phyloP scores from a whole-genome alignment of 331 rosid species.

The Erythrophleum ivorense region DNA sequence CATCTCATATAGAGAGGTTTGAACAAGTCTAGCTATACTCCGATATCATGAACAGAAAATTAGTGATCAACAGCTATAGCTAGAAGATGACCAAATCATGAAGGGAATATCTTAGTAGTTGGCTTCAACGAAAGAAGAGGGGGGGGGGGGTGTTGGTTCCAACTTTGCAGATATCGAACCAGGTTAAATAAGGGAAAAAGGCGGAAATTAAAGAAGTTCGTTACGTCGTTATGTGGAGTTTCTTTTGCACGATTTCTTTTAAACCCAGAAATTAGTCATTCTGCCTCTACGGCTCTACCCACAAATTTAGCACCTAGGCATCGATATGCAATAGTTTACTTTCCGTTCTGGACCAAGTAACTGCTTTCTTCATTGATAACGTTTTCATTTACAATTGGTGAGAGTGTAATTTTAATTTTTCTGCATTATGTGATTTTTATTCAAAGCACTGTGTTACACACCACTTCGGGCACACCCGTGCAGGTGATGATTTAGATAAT shows the following conservation, averaged over 20 bases:
- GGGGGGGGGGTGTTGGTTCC: not conserved
- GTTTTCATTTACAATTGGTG: not conserved
- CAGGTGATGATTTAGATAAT: not conserved
- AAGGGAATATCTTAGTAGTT: too few relatives aligned
- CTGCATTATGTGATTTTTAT: not conserved
- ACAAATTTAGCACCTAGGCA: not conserved
- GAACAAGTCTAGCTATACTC: not conserved
- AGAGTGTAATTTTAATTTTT: not conserved
- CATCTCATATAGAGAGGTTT: not conserved
- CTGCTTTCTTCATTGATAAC: not conserved
- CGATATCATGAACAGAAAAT: not conserved
- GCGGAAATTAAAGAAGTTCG: not conserved
- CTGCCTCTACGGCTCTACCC: not conserved
- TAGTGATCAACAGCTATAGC: not conserved
- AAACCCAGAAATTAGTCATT: conserved; percentile 5
- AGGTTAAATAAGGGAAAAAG: too few relatives aligned
- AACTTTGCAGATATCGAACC: conserved; percentile 28
- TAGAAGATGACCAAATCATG: not conserved
- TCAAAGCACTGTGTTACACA: not conserved
- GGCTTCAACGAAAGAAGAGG: not conserved
- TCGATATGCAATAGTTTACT: not conserved
- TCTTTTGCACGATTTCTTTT: not conserved
- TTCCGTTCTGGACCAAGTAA: too few relatives aligned
- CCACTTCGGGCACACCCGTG: not conserved
- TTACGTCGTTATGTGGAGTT: not conserved